Conservation (phyloP, 768 basidiomycete genomes). For the Tricholoma sp. region DNA sequence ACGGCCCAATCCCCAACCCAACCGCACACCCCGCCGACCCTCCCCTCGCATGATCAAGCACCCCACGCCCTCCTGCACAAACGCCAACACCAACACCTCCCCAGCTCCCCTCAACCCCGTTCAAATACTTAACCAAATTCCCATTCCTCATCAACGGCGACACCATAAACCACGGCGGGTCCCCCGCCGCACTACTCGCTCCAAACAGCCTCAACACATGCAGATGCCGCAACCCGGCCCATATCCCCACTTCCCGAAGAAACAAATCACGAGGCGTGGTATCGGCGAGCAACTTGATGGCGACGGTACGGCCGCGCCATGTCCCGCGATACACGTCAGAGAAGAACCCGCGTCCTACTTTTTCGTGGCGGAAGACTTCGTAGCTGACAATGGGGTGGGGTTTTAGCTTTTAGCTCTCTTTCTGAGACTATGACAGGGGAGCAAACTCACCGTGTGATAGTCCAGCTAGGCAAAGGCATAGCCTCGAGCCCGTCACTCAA, state of each 20-base stretch:
- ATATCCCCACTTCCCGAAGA: constrained; percentile 63
- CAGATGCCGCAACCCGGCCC: constrained; percentile 63
- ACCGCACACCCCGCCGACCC: background rate
- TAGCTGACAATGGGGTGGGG: constrained; percentile 37
- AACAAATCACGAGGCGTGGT: constrained; percentile 61
- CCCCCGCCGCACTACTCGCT: constrained; percentile 65
- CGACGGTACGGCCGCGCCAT: constrained; percentile 63
- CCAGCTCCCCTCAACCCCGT: constrained; percentile 22
- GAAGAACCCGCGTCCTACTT: constrained; percentile 72
- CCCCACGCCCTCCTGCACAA: no score
- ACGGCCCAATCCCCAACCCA: background rate
- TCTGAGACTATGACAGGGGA: background rate
- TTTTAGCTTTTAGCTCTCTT: background rate
- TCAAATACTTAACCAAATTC: constrained; percentile 56
- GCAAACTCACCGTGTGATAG: constrained; percentile 58
- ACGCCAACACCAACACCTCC: background rate
- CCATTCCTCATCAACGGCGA: constrained; percentile 68
- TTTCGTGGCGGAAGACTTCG: constrained; percentile 66
- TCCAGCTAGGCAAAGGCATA: constrained; percentile 59
- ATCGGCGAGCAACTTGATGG: constrained; percentile 66
- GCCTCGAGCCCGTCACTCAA: constrained; percentile 42
- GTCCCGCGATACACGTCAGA: constrained; percentile 70
- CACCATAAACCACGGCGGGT: constrained; percentile 77
- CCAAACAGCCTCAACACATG: constrained; percentile 74
- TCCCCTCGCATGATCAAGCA: background rate